phyloP scores from a whole-genome alignment of 805 yeast species.

The Ogataea pignaliae region DNA sequence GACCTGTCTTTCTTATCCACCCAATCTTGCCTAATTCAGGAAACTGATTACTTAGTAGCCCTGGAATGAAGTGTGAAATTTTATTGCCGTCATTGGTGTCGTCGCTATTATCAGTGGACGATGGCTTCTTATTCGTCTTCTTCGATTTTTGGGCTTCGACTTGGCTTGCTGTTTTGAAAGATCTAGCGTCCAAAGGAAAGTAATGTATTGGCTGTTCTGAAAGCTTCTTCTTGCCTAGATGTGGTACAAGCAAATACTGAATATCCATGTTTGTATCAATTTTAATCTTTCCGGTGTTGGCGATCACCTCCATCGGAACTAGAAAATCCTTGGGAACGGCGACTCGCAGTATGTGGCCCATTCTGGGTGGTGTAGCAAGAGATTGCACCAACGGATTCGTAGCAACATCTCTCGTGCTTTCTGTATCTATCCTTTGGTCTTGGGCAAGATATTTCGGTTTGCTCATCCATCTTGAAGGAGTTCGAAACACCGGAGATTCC shows the following conservation, averaged over 20 bases:
- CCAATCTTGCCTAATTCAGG: no score
- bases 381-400: constrained; percentile 28
- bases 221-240: background rate
- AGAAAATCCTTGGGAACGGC: constrained; percentile 38
- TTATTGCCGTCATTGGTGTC: no score
- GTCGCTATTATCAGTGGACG: no score
- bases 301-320: constrained; percentile 25
- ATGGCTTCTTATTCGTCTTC: no score
- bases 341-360: constrained; percentile 32
- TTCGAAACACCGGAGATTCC: constrained; percentile 18
- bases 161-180: no score
- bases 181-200: constrained; percentile 2
- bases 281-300: no score
- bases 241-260: constrained; percentile 5
- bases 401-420: no score
- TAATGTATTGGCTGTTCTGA: constrained; percentile 1
- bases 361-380: constrained; percentile 40
- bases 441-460: constrained; percentile 7
- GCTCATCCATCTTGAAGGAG: constrained; percentile 24
- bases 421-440: constrained; percentile 9
- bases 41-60: no score
- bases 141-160: no score
- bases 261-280: no score
- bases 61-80: no score
- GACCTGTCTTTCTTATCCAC: no score